Evolutionary conservation across 1,284 basidiomycete species (phyloP), one percentile per base, ranked within the genome.

Genomic region (Malassezia brasiliensis): DNA sequence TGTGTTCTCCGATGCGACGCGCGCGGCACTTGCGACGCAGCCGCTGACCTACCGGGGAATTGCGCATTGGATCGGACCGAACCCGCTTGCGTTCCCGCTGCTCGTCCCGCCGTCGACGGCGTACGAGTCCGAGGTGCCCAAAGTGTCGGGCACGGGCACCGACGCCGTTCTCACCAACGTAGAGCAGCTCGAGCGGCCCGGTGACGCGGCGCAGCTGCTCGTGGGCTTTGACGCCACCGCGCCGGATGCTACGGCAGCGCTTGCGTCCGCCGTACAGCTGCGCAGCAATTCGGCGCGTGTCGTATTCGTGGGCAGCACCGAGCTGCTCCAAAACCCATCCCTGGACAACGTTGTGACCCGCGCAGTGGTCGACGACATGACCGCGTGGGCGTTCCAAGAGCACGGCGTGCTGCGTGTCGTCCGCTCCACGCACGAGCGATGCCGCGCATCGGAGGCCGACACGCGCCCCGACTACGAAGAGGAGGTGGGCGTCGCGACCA

Each of bases 311-410:
- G 93, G 91, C 9, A 84, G 87, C 34, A 79, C 84, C 1, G 85
- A 86, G 8, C 64, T 91, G 57, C 86, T 96, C 75, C 83, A 81
- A 19, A 77, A 81, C 38, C 46, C 40, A 1, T 53, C 61, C 39
- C 40, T 64, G 38, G 45, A 42, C 0, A 42, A 47, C 14, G 64
- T 50, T 12, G 78, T 85, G 12, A 96, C 96, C 74, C 77, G 78
- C 14, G 81, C 81, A 40, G 85, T 96, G 54, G 80, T 80, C 3
- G 76, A 79, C 44, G 88, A 93, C 65, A 75, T 96, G 47, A 81
- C 84, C 2, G 81, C 82, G 17, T 98, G 93, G 93, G 82, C 85
- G 1, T 94, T 96, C 83, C 87, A 91, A 68, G 87, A 94, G 76
- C 81, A 82, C 0, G 80, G 83, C 5, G 87, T 89, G 7, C 78